Conservation (phyloP, 2,329 filamentous ascomycete species). For the Phialemonium atrogriseum region DNA sequence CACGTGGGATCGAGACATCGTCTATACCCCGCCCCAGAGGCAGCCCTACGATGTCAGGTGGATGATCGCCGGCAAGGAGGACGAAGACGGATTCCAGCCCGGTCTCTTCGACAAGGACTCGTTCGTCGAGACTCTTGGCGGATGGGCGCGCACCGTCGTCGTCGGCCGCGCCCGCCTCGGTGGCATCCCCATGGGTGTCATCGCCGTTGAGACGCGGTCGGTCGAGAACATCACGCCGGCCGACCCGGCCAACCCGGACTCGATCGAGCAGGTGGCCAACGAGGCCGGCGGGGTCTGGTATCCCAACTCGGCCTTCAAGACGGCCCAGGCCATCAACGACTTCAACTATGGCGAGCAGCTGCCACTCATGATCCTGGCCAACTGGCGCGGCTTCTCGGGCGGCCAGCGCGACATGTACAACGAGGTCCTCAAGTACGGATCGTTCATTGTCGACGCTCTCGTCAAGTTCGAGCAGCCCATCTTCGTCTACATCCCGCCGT, state of each 20-base stretch:
- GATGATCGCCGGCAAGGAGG: slow-evolving; percentile 82
- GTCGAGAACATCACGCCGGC: slow-evolving; percentile 96
- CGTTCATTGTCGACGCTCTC: slow-evolving; percentile 95
- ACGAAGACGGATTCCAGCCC: slow-evolving; percentile 76
- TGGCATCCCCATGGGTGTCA: slow-evolving; percentile 97
- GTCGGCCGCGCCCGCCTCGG: slow-evolving; percentile 93
- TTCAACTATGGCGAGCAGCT: slow-evolving; percentile 99
- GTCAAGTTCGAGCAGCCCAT: slow-evolving; percentile 98
- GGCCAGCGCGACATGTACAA: slow-evolving; percentile 99
- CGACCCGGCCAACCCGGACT: slow-evolving; percentile 96
- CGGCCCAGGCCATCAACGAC: slow-evolving; percentile 94
- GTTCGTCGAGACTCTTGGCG: slow-evolving; percentile 92
- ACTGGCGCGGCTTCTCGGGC: slow-evolving; percentile 99
- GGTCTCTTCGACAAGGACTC: slow-evolving; percentile 96
- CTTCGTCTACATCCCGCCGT: slow-evolving; percentile 97
- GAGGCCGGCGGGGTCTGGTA: slow-evolving; percentile 99
- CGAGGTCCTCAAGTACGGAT: slow-evolving; percentile 98
- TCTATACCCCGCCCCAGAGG: slow-evolving; percentile 74
- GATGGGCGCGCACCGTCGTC: slow-evolving; percentile 95
- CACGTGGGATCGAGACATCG: slow-evolving; percentile 85
- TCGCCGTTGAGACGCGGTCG: slow-evolving; percentile 89
- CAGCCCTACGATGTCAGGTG: slow-evolving; percentile 88
- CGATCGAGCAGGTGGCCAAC: slow-evolving; percentile 87
- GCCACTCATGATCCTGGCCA: slow-evolving; percentile 97
- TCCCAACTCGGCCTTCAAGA: slow-evolving; percentile 99